Evolutionary conservation across 2,329 filamentous ascomycete genomes (phyloP).

Genomic region (Setomelanomma holmii): DNA sequence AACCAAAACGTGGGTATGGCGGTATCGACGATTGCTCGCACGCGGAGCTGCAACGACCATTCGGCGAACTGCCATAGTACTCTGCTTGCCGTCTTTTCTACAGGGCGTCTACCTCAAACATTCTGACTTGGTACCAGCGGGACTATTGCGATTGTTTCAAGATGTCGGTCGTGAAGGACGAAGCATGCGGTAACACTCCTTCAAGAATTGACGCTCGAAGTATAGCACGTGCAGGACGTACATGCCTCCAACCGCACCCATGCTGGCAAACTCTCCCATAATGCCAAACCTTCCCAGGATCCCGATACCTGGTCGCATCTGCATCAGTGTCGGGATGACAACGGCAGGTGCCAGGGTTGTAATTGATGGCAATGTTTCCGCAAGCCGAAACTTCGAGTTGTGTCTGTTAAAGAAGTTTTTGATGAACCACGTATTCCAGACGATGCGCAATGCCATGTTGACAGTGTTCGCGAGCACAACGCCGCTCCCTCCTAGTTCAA

Average conservation of each 20-base stretch:
- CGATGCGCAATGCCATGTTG: slow-evolving; percentile 86
- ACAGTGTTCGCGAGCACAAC: slow-evolving; percentile 86
- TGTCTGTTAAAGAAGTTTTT: slow-evolving; percentile 42
- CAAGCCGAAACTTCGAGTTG: slow-evolving; percentile 24
- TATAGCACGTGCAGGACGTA: slow-evolving; percentile 46
- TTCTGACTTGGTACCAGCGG: too few species aligned
- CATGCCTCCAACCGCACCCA: slow-evolving; percentile 45
- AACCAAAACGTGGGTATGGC: not conserved
- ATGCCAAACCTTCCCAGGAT: slow-evolving; percentile 47
- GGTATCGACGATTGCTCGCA: not conserved
- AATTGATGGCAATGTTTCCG: slow-evolving; percentile 26
- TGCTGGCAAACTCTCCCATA: slow-evolving; percentile 51
- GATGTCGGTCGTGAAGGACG: slow-evolving; percentile 18
- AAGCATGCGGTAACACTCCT: slow-evolving; percentile 45
- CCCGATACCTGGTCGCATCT: slow-evolving; percentile 27
- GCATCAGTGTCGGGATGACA: slow-evolving; percentile 48
- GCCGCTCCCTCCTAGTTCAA: slow-evolving; percentile 76
- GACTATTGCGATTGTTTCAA: too few species aligned
- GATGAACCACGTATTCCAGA: slow-evolving; percentile 82
- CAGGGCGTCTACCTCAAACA: too few species aligned
- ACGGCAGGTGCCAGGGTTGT: slow-evolving; percentile 47
- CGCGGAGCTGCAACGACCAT: too few species aligned
- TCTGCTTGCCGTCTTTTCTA: not conserved
- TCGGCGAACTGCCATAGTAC: too few species aligned
- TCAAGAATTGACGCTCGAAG: slow-evolving; percentile 41